A percentile compares a stretch with the other conserved stretches of the same genome.
phyloP scores from a whole-genome alignment of 148 eudicot genomes.

The Salicornia ramosissima region DNA sequence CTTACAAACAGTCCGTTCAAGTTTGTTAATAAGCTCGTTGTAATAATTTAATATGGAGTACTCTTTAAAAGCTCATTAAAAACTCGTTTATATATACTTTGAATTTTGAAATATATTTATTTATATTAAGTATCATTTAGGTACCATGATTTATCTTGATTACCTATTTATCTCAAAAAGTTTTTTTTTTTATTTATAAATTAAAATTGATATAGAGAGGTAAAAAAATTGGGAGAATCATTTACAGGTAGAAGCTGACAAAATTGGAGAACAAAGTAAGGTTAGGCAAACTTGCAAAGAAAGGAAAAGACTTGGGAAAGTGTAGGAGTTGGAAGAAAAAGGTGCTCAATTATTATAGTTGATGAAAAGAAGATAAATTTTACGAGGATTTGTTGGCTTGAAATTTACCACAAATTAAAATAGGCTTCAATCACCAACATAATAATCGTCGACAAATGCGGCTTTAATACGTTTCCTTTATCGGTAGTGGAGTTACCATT shows the following conservation, averaged over 20 bases:
- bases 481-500: neutral
- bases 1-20: too few relatives aligned
- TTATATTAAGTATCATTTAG: too few relatives aligned
- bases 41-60: too few relatives aligned
- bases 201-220: too few relatives aligned
- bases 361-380: neutral
- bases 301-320: neutral
- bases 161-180: too few relatives aligned
- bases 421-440: neutral
- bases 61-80: too few relatives aligned
- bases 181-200: too few relatives aligned
- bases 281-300: slow-evolving; percentile 7
- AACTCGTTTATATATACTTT: too few relatives aligned
- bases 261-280: slow-evolving; percentile 15
- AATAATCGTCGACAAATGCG: slow-evolving; percentile 24
- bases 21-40: too few relatives aligned
- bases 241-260: neutral
- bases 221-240: neutral
- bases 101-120: too few relatives aligned
- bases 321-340: neutral
- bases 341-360: slow-evolving; percentile 9
- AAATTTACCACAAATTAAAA: neutral
- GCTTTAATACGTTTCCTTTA: slow-evolving; percentile 26
- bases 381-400: neutral
- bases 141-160: too few relatives aligned